Evolutionary conservation across 1,284 basidiomycete genomes (phyloP), one percentile per base, ranked within the genome.

Genomic region (Apiotrichum domesticum): DNA sequence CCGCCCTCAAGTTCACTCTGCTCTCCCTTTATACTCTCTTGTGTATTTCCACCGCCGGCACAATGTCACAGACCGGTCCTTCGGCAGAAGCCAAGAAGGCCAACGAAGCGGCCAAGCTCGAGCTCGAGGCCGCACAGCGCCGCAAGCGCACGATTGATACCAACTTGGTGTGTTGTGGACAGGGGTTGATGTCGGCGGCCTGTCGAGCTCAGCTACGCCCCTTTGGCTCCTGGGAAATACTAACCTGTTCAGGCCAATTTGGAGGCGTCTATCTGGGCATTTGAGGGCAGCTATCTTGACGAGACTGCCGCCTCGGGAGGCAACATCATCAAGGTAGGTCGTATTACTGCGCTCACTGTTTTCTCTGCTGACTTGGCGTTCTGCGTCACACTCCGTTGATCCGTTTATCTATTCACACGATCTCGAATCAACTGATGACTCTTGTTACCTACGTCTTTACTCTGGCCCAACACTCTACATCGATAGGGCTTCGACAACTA

Each of bases 271-370:
- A 79, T 80, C 55, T 78, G 77, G 59, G 72, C 73, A 1, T 80
- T 79, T 57, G 79, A 80, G 58, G 77, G 78, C 6, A 78, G 77
- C 51, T 80, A 80, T 57, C 70, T 80, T 10, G 72, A 73, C 56
- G 76, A 77, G 54, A 75, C 74, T 7, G 71, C 70, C 2, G 66
- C 67, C 3, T 71, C 70, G 6, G 76, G 75, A 0, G 76, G 77
- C 1, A 78, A 78, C 61, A 77, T 78, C 52, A 76, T 78, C 63
- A 78, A 77, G 66, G 76, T 76, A 50, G 37, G 69, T 50, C 21
- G 21, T 21, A 21, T 21, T 21, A 21, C 21, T 21, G 21, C 21
- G 21, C 21, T 21, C 21, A 6, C 9, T 32, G 13, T 14, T 4
- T 21, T 21, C n/a, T 29, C 37, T 8, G 37, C 13, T 39, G 8